Conservation (phyloP, 306 rosid species). For the Glycyrrhiza uralensis region DNA sequence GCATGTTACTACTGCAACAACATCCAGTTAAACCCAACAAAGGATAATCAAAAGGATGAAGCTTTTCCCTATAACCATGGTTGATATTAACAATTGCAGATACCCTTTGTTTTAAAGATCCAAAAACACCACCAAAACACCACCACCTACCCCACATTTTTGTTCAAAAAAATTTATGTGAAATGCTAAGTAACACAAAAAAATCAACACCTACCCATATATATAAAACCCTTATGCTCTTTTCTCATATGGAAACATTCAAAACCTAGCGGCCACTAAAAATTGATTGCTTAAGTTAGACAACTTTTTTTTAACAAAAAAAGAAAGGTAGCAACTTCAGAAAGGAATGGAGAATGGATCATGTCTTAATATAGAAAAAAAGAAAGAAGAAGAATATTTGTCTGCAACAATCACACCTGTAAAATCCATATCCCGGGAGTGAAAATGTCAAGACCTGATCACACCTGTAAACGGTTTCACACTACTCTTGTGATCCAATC, state of each 20-base stretch:
- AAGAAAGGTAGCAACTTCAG: background rate
- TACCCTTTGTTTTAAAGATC: slow-evolving; percentile 27
- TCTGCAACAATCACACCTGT: too few species aligned
- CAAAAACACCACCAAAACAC: slow-evolving; percentile 12
- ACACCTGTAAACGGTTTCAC: too few species aligned
- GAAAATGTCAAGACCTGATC: too few species aligned
- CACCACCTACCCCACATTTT: slow-evolving; percentile 51
- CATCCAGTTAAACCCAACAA: slow-evolving; percentile 28
- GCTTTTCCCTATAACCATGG: slow-evolving; percentile 20
- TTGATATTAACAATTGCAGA: slow-evolving; percentile 20
- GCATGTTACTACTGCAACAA: too few species aligned
- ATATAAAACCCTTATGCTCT: background rate
- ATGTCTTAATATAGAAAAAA: too few species aligned
- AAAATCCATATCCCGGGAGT: too few species aligned
- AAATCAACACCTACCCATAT: background rate
- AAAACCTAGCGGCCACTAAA: background rate
- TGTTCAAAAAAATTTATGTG: slow-evolving; percentile 1
- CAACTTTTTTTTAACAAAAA: too few species aligned
- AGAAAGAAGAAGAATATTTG: too few species aligned
- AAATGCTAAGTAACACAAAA: background rate
- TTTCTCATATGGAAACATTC: background rate
- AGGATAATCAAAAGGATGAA: slow-evolving; percentile 17
- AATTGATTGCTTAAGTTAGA: slow-evolving; percentile 3
- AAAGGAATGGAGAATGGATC: background rate
- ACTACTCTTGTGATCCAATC: too few species aligned